Evolutionary conservation across 345 rosid species (phyloP), one percentile per base, ranked within the genome.

Genomic region (Durio zibethinus): DNA sequence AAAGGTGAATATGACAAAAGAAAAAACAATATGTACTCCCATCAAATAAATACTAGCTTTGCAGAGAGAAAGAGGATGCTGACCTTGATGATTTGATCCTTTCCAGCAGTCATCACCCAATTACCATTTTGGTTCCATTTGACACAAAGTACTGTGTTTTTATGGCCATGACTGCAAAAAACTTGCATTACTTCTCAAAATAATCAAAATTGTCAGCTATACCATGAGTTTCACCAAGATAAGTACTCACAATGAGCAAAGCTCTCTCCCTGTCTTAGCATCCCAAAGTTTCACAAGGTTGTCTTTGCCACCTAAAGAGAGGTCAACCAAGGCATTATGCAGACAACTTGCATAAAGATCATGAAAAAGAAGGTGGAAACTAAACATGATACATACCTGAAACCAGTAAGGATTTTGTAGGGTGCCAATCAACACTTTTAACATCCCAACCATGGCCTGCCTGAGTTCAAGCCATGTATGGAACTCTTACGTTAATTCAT

Each of bases 371-470:
- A 48, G 66, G 62, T 57, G 59, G 7, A 42, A 74, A 77, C 67
- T 36, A 42, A 81, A 76, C 54, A n/a, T 56, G 48, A 31, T 50
- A 73, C 71, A 61, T 79, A 93, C 99, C 99, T 80, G 99, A 96
- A 83, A 91, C 98, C 62, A 93, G 79, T 74, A 96, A 88, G 74
- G 98, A 93, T 83, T 93, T 93, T 77, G 95, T 91, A 66, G 99
- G 98, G 86, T 96, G 99, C 99, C 99, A 96, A 81, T 93, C 97
- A 81, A 96, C 98, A 83, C 97, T 82, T 89, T 96, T 96, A 84
- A 96, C 98, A 94, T 96, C 98, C 97, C 98, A 93, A 82, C 98
- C 98, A 87, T 96, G 99, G 91, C 99, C 99, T 96, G 99, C 94
- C 94, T 92, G 97, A 92, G 93, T 93, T 92, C 86, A 96, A 93